Conservation (phyloP, 257 asterid species). For the Agastache rugosa region DNA sequence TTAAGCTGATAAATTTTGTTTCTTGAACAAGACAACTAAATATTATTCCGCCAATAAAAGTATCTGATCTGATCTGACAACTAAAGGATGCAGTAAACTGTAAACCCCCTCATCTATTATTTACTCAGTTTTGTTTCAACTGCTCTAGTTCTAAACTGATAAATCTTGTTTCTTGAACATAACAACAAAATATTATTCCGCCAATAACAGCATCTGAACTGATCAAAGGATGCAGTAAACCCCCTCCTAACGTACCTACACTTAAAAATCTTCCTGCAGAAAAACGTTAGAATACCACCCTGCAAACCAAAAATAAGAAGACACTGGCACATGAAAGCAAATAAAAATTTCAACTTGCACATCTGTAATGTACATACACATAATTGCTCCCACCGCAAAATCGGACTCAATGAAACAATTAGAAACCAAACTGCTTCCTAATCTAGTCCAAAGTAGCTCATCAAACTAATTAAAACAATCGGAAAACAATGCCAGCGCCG, state of each 20-base stretch:
- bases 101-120: neutral
- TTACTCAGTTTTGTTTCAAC: neutral
- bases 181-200: constrained; percentile 1
- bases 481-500: neutral
- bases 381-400: constrained; percentile 15
- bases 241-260: neutral
- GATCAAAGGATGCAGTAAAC: constrained; percentile 20
- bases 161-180: constrained; percentile 15
- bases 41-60: constrained; percentile 11
- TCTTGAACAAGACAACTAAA: constrained; percentile 10
- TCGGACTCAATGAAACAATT: constrained; percentile 21
- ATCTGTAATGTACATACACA: constrained; percentile 16
- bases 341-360: constrained; percentile 5
- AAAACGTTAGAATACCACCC: constrained; percentile 3
- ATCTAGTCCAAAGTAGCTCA: constrained; percentile 25
- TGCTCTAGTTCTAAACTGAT: constrained; percentile 20
- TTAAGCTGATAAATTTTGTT: constrained; percentile 12
- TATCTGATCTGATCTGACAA: constrained; percentile 29
- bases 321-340: neutral
- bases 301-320: neutral
- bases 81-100: neutral
- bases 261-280: constrained; percentile 22
- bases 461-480: constrained; percentile 13
- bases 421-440: constrained; percentile 16
- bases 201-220: constrained; percentile 8